Evolutionary conservation across 441 rosid species (phyloP).

Genomic region (Populus trichocarpa): DNA sequence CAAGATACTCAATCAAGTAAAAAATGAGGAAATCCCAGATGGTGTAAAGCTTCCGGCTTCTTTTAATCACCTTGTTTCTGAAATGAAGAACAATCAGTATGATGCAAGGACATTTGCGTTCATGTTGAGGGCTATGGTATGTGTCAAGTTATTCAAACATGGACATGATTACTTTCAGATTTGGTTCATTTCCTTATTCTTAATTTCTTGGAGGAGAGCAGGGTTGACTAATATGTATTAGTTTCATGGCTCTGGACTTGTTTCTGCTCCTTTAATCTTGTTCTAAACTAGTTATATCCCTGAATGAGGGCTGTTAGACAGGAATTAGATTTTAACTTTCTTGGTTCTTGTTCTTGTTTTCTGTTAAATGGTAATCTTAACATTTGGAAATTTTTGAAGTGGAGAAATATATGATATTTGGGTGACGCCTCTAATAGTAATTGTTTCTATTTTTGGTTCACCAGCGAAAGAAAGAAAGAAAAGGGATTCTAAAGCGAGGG

Average conservation of each 20-base stretch:
- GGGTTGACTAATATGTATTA: neutral
- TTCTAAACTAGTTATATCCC: neutral
- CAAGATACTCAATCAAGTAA: slow-evolving; percentile 80
- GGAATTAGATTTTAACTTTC: neutral
- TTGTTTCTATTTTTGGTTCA: neutral
- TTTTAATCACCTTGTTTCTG: slow-evolving; percentile 74
- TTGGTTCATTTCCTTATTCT: neutral
- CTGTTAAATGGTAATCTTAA: neutral
- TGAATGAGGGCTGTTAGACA: neutral
- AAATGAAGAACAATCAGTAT: slow-evolving; percentile 75
- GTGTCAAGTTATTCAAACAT: slow-evolving; percentile 14
- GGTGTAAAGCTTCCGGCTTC: slow-evolving; percentile 84
- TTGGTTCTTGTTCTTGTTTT: slow-evolving; percentile 6
- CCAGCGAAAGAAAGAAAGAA: neutral
- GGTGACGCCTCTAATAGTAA: neutral
- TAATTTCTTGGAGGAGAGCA: neutral
- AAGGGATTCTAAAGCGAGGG: neutral
- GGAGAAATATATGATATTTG: neutral
- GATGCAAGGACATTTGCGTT: slow-evolving; percentile 88
- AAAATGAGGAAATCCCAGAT: slow-evolving; percentile 77
- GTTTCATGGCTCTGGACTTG: neutral
- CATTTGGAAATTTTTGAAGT: neutral
- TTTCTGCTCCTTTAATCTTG: neutral
- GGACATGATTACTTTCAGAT: neutral
- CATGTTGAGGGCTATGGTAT: slow-evolving; percentile 87